Evolutionary conservation across 306 rosid species (phyloP), one percentile per base, ranked within the genome.

Genomic region (Delonix regia): DNA sequence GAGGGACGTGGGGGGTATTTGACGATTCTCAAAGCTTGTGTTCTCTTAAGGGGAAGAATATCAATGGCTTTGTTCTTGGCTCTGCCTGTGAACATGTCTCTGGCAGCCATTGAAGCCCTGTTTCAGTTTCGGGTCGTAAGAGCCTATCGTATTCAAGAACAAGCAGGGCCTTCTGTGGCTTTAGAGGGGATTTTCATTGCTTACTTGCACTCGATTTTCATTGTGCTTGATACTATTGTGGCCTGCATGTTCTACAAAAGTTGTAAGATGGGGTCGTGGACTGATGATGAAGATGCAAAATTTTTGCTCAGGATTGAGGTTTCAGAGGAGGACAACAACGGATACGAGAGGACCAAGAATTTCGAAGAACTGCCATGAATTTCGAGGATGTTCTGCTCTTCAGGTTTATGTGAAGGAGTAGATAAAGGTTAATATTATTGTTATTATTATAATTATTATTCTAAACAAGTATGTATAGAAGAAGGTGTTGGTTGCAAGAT

Each of bases 71-170:
- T 94, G 82, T 86, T 85, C 53, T 75, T 94, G 53, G 90, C 97
- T 70, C 74, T 94, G 48, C 97, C 93, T 61, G 48, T 77, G 48
- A 89, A 85, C 53, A 25, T 87, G 66, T 85, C 84, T 33, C 55
- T 88, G 73, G 97, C 97, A 1, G 91, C 88, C 39, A 70, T 89
- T 14, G 98, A 92, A 76, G 97, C 97, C 48, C 76, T 94, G 89
- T 94, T 94, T 63, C 98, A 92, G 9, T 87, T 69, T 78, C 76
- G 95, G 53, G 56, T 92, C 48, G 86, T 94, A 0, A 78, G 86
- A 76, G 85, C 85, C 39, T 90, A 63, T 60, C 85, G 65, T 36
- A 14, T 39, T 25, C 63, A 53, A 53, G 85, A 59, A 27, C 81
- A 52, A 69, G 45, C 82, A 3, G 81, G 79, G 34, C 48, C 77